Percentiles rank a stretch among this genome's conserved stretches.
These are phyloP conservation scores for Podosphaera aphanis DNA, from an alignment of 2,329 filamentous ascomycete species.

Conservation along the genomic window DNA sequence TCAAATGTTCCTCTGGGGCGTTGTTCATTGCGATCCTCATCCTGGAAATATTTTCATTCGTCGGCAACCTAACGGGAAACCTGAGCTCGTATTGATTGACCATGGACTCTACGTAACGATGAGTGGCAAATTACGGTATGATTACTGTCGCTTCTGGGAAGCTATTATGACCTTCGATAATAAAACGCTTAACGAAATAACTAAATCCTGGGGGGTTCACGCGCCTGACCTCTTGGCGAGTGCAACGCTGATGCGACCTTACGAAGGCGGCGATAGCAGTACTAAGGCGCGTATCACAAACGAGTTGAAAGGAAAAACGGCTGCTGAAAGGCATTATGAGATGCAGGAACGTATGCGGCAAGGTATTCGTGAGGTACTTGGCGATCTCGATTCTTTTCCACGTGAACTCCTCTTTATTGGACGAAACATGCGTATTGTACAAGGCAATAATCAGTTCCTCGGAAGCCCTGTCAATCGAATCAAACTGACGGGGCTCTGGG, in stretches of 20 bases:
- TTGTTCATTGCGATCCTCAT: constrained; percentile 90
- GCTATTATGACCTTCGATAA: constrained; percentile 87
- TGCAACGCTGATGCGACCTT: constrained; percentile 72
- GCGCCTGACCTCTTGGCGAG: constrained; percentile 80
- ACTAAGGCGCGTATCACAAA: constrained; percentile 38
- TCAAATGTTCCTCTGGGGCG: constrained; percentile 93
- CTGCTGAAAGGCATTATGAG: constrained; percentile 41
- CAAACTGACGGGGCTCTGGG: constrained; percentile 86
- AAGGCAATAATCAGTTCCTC: constrained; percentile 50
- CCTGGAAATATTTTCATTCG: constrained; percentile 95
- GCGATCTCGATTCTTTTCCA: constrained; percentile 46
- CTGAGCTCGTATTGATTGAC: constrained; percentile 87
- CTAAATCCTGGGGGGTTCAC: constrained; percentile 63
- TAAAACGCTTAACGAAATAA: constrained; percentile 46
- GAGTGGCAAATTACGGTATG: constrained; percentile 55
- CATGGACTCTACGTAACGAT: constrained; percentile 92
- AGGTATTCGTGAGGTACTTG: constrained; percentile 39
- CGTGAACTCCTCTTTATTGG: constrained; percentile 51
- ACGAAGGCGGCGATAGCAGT: constrained; percentile 57
- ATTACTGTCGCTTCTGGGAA: constrained; percentile 87
- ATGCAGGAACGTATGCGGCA: constrained; percentile 48
- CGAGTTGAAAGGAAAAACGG: constrained; percentile 27
- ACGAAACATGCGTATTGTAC: constrained; percentile 48
- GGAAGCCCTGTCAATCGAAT: constrained; percentile 61
- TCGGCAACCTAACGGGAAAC: constrained; percentile 53